A percentile compares a stretch with the other conserved stretches of the same genome.
phyloP scores from a whole-genome alignment of 2,329 filamentous ascomycete genomes.

The Pseudogymnoascus sp. region DNA sequence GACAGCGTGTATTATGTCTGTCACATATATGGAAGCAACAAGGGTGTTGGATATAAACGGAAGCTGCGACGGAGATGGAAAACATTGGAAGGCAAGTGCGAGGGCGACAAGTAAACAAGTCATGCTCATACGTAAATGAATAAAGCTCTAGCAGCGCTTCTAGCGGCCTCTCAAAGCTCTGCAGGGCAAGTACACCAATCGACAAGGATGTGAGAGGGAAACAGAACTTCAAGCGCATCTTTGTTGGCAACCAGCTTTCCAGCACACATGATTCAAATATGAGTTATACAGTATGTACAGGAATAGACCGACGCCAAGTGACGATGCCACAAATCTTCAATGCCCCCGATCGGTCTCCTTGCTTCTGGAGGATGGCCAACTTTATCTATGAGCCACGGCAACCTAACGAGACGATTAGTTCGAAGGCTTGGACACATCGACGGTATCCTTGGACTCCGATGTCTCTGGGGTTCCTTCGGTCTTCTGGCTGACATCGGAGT shows the following conservation, averaged over 20 bases:
- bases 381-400: background rate
- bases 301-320: conserved; percentile 1
- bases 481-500: conserved; percentile 48
- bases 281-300: conserved; percentile 10
- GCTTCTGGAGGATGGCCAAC: background rate
- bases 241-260: background rate
- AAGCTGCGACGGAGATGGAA: background rate
- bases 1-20: background rate
- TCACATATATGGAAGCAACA: background rate
- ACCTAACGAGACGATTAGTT: background rate
- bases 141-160: background rate
- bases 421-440: conserved; percentile 31
- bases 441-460: conserved; percentile 47
- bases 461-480: conserved; percentile 50
- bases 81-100: background rate
- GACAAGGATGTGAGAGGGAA: background rate
- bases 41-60: background rate
- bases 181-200: background rate
- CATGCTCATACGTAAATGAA: background rate
- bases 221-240: background rate
- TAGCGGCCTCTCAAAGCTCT: background rate
- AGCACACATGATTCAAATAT: conserved; percentile 8
- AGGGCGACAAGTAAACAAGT: background rate
- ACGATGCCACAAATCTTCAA: background rate
- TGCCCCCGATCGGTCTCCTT: background rate